Evolutionary conservation across 2,329 filamentous ascomycete species (phyloP), one percentile per base, ranked within the genome.

Genomic region (Tolypocladium paradoxum): DNA sequence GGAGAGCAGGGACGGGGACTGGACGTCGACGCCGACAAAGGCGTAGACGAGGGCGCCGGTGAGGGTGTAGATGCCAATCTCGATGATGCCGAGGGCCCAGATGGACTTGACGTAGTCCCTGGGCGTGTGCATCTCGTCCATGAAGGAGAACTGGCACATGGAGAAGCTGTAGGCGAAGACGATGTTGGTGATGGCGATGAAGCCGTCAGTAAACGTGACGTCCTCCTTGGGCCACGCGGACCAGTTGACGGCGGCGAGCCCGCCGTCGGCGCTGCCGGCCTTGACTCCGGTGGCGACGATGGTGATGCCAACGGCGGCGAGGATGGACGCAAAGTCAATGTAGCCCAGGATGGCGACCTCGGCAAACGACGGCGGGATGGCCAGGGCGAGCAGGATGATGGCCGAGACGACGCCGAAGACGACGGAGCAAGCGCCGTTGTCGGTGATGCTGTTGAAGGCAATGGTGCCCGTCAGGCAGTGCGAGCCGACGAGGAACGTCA

Each of bases 381-480:
- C 74, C 31, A 77, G 60, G 31, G 73, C 12, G 18, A 76, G 68
- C 34, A 77, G 66, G 50, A 77, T 67, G 46, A 77, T 68, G 35
- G 72, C 73, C 3, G 73, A 75, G 27, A 76, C 67, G 46, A 74
- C 67, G 33, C 69, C 69, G 55, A 76, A 77, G 50, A 73, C 68
- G 47, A 76, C 60, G 22, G 71, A 71, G 66, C 74, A 77, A 18
- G 67, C 62, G 48, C 65, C 78, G 56, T 85, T 76, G 4, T 78
- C 66, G 5, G 82, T 83, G 50, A 88, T 72, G 50, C 76, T 81
- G 60, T 83, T 83, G 67, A 88, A 79, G 58, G 84, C 84, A 60
- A 88, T 84, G 34, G 77, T 78, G 58, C 87, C 87, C 0, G 84
- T 87, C 56, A 88, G 70, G 50, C 86, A 74, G 68, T 90, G 87